These are phyloP conservation scores for Ichthyophthirius multifiliis DNA, from an alignment of 169 alveolate genomes.

Conservation along the genomic window DNA sequence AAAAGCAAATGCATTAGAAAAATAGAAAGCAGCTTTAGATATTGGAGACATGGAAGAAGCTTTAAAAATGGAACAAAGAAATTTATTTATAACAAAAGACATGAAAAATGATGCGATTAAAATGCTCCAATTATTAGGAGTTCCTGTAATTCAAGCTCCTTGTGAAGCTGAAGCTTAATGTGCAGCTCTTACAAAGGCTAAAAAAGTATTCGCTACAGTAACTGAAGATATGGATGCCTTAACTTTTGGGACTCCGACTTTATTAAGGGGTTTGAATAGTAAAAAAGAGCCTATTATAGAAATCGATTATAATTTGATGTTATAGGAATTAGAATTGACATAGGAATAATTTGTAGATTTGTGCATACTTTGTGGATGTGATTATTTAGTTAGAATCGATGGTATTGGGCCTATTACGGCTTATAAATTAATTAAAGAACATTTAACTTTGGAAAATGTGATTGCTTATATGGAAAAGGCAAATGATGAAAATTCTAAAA, in stretches of 20 bases:
- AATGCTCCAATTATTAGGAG: conserved; percentile 91
- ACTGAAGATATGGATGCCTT: conserved; percentile 98
- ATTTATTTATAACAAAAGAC: conserved; percentile 90
- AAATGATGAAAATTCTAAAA: conserved; percentile 54
- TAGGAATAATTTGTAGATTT: conserved; percentile 22
- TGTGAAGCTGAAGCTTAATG: conserved; percentile 98
- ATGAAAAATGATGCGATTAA: conserved; percentile 94
- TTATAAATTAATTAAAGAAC: conserved; percentile 87
- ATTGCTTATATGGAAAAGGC: conserved; percentile 69
- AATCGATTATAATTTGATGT: conserved; percentile 56
- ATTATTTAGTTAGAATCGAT: conserved; percentile 93
- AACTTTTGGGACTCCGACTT: conserved; percentile 91
- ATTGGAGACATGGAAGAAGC: conserved; percentile 93
- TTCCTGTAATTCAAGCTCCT: conserved; percentile 94
- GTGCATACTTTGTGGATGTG: conserved; percentile 93
- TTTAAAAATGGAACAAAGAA: conserved; percentile 90
- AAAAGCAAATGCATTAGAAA: conserved; percentile 67
- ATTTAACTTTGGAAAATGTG: conserved; percentile 87
- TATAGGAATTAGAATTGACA: conserved; percentile 45
- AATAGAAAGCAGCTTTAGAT: conserved; percentile 54
- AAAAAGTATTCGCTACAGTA: conserved; percentile 92
- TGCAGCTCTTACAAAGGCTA: conserved; percentile 91
- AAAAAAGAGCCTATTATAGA: conserved; percentile 69
- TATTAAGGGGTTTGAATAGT: conserved; percentile 74
- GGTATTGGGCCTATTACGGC: conserved; percentile 97